Base-by-base conservation (phyloP, 805 yeast genomes). In the Starmerella sirachaensis region DNA sequence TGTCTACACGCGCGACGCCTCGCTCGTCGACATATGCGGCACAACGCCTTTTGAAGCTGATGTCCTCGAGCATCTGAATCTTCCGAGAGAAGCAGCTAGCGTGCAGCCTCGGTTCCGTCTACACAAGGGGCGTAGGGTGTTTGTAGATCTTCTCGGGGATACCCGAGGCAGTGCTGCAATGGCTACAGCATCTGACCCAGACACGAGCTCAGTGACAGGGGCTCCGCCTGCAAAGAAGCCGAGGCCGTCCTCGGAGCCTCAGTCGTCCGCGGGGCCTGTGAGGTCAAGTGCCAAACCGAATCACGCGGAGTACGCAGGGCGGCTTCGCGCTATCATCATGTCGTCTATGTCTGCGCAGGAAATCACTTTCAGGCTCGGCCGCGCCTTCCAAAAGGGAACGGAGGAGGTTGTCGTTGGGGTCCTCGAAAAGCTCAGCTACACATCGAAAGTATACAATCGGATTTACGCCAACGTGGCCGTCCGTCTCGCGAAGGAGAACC, bases 321-420 rank as follows among this genome's bases (percentile, higher is more conserved):
- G n/a, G 4, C 18, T 33, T 10, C 29, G 38, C 10, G 21, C 12
- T 13, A 13, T 38, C 22, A 17, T 91, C 8, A 84, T 82, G 78
- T 83, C 95, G 17, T 76, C 94, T 42, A 72, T 88, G 77, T 77
- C 93, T 0, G 75, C 86, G 5, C 94, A 83, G 48, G 98, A 91
- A 62, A 88, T 94, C 0, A 85, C 83, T 1, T 97, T 86, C 56
- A 86, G 86, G 56, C 49, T 81, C 28, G 51, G 65, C 7, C 61
- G 66, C 11, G 58, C 61, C 1, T 54, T 48, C 11, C 18, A 28
- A 17, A n/a, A 23, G 20, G 55, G 62, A 31, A 72, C 76, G 47
- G 57, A 58, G 4, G 69, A 70, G 47, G 64, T 83, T 11, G 74
- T 72, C 6, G 85, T 79, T 47, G 79, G 81, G 72, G 59, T 88